Base-by-base conservation (phyloP, 2,329 filamentous ascomycete species). In the Fusarium sp. region DNA sequence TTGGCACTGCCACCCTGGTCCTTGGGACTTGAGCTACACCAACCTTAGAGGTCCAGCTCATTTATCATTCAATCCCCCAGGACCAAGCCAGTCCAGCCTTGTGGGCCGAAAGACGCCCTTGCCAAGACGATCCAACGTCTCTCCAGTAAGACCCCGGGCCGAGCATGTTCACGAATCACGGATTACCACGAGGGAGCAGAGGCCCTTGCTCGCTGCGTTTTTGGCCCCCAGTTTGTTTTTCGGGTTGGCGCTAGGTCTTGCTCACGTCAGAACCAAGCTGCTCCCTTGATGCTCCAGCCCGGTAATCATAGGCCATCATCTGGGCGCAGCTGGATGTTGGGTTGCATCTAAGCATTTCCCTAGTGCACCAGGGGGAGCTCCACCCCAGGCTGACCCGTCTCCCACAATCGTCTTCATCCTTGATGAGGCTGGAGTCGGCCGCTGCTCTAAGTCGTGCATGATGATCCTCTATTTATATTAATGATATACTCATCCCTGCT, bases 61-160 rank as follows among this genome's bases (percentile, higher is more conserved):
- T 67, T 52, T 60, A 60, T 56, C 16, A 64, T 64, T 22, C 33
- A 43, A 41, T 37, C 43, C 65, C 65, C 63, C 58, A 73, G 72
- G 72, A 65, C 70, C 70, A 60, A 70, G 41, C 64, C 60, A 59
- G 52, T 27, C 72, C 67, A 74, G 72, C 72, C 72, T 67, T 73
- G 65, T 71, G 72, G 69, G 61, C 43, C 62, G 8, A 37, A 57
- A n/a, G 31, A 31, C 31, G 57, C 48, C 24, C 31, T 58, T 56
- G 66, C 59, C 41, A 62, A 35, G 54, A 48, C 52, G 27, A 37
- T 33, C 57, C 41, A 58, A n/a, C 67, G 64, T 62, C 57, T 22
- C 64, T 67, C 58, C 29, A 39, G 16, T 16, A 16, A 27, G 16
- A 8, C 16, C 24, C 45, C 45, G 6, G 29, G 31, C 45, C 27